phyloP scores from a whole-genome alignment of 179 eudicot genomes.

The Pouteria campechiana region DNA sequence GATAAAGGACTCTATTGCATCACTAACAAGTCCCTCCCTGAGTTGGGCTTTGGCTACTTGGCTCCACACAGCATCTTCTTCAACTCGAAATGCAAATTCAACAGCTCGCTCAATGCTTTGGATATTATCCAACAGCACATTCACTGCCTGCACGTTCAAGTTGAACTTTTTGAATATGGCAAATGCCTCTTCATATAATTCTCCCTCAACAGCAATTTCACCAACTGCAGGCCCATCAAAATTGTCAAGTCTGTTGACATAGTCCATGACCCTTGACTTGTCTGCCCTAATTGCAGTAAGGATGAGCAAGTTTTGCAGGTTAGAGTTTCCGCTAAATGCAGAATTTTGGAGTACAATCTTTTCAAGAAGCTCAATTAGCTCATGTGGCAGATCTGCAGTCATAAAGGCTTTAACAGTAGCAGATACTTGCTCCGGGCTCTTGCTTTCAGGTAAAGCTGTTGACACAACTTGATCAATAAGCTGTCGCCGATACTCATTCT shows the following conservation, averaged over 20 bases:
- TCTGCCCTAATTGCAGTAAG: constrained; percentile 44
- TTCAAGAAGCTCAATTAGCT: constrained; percentile 45
- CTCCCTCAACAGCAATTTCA: constrained; percentile 40
- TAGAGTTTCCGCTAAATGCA: constrained; percentile 44
- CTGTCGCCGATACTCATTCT: constrained; percentile 37
- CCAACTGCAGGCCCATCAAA: constrained; percentile 52
- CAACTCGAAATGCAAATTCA: constrained; percentile 46
- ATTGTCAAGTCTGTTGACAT: constrained; percentile 39
- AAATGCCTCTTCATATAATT: constrained; percentile 39
- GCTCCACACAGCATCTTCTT: constrained; percentile 49
- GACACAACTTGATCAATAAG: constrained; percentile 47
- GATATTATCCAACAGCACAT: constrained; percentile 36
- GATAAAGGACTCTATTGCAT: constrained; percentile 47
- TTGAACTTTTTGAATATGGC: constrained; percentile 43
- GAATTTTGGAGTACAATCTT: constrained; percentile 48
- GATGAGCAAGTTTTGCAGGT: constrained; percentile 40
- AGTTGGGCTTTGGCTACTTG: constrained; percentile 49
- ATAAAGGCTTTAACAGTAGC: constrained; percentile 51
- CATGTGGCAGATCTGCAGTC: constrained; percentile 54
- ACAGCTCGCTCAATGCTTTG: constrained; percentile 35
- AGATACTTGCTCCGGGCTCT: constrained; percentile 51
- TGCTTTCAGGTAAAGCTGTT: constrained; percentile 49
- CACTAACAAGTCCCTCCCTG: constrained; percentile 37
- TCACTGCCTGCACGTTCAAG: constrained; percentile 43
- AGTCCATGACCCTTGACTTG: constrained; percentile 43